phyloP scores from a whole-genome alignment of 208 protist species.

The Lotmaria passim region DNA sequence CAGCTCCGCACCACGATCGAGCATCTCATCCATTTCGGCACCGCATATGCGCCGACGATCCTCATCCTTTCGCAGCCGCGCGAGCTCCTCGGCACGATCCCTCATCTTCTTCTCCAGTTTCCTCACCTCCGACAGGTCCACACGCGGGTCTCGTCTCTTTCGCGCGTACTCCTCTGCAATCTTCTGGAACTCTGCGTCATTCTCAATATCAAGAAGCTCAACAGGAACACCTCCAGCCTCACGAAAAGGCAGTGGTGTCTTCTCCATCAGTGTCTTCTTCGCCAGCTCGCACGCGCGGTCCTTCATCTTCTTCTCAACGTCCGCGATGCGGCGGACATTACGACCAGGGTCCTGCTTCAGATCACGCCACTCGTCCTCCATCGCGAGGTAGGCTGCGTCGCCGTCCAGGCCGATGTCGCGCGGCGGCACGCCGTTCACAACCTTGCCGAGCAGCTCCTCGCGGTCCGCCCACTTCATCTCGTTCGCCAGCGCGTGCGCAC shows the following conservation, averaged over 20 bases:
- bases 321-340: conserved; percentile 24
- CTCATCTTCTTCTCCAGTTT: conserved; percentile 52
- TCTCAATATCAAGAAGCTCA: conserved; percentile 22
- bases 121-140: conserved; percentile 21
- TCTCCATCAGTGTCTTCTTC: not conserved
- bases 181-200: conserved; percentile 33
- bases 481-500: not conserved
- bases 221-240: conserved; percentile 35
- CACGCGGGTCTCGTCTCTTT: conserved; percentile 8
- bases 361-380: conserved; percentile 1
- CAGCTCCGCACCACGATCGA: conserved; percentile 49
- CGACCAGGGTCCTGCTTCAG: conserved; percentile 56
- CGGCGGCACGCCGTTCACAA: not conserved
- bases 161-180: conserved; percentile 26
- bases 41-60: conserved; percentile 2
- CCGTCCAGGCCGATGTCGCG: not conserved
- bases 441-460: not conserved
- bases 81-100: conserved; percentile 40
- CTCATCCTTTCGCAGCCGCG: conserved; percentile 17
- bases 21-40: conserved; percentile 47
- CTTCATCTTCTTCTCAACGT: not conserved
- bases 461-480: not conserved
- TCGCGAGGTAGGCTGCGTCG: not conserved
- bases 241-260: conserved; percentile 9
- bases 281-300: conserved; percentile 39